phyloP scores from a whole-genome alignment of 306 rosid species.

The Hippophae gyantsensis region DNA sequence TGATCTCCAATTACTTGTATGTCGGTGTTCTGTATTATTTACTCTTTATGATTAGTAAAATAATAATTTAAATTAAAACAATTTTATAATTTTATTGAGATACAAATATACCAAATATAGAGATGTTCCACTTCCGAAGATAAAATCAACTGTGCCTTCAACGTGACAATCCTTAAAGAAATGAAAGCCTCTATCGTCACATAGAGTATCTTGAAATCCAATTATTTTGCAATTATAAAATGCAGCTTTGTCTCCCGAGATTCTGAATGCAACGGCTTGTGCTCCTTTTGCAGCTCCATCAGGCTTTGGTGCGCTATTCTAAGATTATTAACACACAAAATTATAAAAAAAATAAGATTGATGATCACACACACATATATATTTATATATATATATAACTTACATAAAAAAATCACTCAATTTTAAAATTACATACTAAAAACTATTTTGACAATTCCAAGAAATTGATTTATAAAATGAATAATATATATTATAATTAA shows the following conservation, averaged over 20 bases:
- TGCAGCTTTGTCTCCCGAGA: constrained; percentile 25
- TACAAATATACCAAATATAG: constrained; percentile 29
- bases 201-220: no score
- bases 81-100: not conserved
- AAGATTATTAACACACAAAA: no score
- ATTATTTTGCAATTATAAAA: no score
- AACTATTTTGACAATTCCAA: no score
- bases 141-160: constrained; percentile 38
- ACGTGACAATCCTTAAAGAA: constrained; percentile 37
- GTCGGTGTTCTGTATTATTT: constrained; percentile 21
- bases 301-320: constrained; percentile 24
- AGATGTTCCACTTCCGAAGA: constrained; percentile 31
- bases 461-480: no score
- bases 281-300: constrained; percentile 14
- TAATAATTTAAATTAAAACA: not conserved
- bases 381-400: not conserved
- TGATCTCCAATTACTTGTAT: constrained; percentile 19
- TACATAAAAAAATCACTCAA: no score
- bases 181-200: no score
- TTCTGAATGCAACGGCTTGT: constrained; percentile 44
- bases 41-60: not conserved
- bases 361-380: no score
- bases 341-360: not conserved
- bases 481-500: no score
- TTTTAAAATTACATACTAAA: no score